Conservation (phyloP, 352 stramenopile genomes). For the Pythium volutum region DNA sequence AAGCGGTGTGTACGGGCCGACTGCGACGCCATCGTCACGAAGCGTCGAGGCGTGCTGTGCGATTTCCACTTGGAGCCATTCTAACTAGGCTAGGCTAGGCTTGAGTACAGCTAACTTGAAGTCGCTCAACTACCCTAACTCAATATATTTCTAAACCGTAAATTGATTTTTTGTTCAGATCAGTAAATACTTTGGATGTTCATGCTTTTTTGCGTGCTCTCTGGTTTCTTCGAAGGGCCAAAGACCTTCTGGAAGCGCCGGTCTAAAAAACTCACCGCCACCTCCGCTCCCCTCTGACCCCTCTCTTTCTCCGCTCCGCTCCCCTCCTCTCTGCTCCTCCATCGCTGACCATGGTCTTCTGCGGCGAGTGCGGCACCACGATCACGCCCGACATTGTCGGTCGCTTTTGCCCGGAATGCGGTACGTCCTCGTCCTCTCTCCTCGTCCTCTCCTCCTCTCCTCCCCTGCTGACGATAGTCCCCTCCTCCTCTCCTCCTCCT, state of each 20-base stretch:
- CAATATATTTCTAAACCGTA: too few species aligned
- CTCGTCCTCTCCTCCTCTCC: slow-evolving; percentile 4
- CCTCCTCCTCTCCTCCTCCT: slow-evolving; percentile 3
- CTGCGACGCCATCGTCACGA: not conserved
- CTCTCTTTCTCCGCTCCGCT: not conserved
- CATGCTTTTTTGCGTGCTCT: too few species aligned
- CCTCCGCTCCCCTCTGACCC: not conserved
- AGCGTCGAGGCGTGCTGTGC: not conserved
- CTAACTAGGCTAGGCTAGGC: too few species aligned
- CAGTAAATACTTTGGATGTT: too few species aligned
- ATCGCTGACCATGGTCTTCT: slow-evolving; percentile 64
- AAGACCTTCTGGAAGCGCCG: too few species aligned
- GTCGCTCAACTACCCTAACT: not conserved
- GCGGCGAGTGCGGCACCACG: slow-evolving; percentile 73
- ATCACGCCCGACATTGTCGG: slow-evolving; percentile 50
- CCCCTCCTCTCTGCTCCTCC: not conserved
- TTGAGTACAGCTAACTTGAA: too few species aligned
- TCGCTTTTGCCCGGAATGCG: slow-evolving; percentile 76
- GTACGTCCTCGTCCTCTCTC: slow-evolving; percentile 28
- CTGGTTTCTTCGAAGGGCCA: too few species aligned
- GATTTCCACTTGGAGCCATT: not conserved
- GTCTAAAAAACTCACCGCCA: too few species aligned
- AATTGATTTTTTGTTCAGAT: too few species aligned
- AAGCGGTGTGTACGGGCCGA: slow-evolving; percentile 23
- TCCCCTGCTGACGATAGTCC: not conserved